These are phyloP conservation scores for Boletus pseudopeckii DNA, from an alignment of 768 basidiomycete species.

Conservation along the genomic window DNA sequence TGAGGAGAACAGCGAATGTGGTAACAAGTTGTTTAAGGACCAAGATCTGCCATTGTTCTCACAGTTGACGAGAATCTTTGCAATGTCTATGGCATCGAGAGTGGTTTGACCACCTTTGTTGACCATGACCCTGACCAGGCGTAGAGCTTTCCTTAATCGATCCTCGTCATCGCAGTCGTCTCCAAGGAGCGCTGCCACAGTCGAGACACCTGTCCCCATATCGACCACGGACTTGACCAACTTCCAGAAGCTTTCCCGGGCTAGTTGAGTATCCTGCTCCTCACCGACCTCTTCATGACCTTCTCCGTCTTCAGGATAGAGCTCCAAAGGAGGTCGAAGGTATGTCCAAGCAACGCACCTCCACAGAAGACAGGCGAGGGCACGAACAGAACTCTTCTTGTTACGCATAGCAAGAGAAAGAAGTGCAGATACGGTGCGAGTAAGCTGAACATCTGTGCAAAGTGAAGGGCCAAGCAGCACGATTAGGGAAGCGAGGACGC, in stretches of 20 bases:
- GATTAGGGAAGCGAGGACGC: constrained; percentile 61
- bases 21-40: constrained; percentile 48
- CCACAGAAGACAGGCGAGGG: constrained; percentile 62
- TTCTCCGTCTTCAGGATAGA: constrained; percentile 24
- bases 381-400: constrained; percentile 61
- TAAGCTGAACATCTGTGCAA: constrained; percentile 41
- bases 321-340: constrained; percentile 47
- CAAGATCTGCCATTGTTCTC: constrained; percentile 38
- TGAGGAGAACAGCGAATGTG: constrained; percentile 52
- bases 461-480: constrained; percentile 61
- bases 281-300: constrained; percentile 11
- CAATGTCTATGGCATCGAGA: constrained; percentile 52
- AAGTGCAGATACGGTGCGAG: constrained; percentile 46
- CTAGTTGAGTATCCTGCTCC: constrained; percentile 25
- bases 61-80: constrained; percentile 39
- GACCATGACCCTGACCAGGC: constrained; percentile 55
- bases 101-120: constrained; percentile 49
- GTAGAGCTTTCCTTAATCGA: constrained; percentile 43
- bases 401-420: constrained; percentile 56
- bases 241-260: constrained; percentile 43
- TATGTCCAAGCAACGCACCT: constrained; percentile 63
- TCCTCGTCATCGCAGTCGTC: constrained; percentile 39
- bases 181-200: constrained; percentile 53
- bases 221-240: constrained; percentile 52
- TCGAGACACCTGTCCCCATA: constrained; percentile 55